Percentiles rank a stretch among this genome's conserved stretches.
Evolutionary conservation across 1,284 basidiomycete species (phyloP).

Genomic region (Xerocomus alliaceus): DNA sequence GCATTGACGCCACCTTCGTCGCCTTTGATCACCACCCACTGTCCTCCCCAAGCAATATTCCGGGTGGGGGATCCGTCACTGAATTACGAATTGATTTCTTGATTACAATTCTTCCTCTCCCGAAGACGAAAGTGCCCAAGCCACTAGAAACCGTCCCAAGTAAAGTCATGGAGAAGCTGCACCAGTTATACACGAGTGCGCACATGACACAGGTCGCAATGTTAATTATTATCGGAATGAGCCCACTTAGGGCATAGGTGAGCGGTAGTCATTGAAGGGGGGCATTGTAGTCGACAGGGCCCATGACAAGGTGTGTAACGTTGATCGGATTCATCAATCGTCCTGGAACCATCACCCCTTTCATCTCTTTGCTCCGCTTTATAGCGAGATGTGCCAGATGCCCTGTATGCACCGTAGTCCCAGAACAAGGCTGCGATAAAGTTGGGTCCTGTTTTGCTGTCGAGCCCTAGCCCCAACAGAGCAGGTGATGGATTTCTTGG

Average conservation of each 20-base stretch:
- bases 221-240: background rate
- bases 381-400: constrained; percentile 36
- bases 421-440: constrained; percentile 36
- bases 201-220: background rate
- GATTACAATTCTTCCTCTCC: constrained; percentile 31
- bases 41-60: constrained; percentile 25
- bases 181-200: background rate
- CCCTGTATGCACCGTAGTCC: constrained; percentile 32
- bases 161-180: constrained; percentile 7
- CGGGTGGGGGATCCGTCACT: constrained; percentile 29
- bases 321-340: constrained; percentile 26
- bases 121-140: constrained; percentile 30
- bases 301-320: constrained; percentile 32
- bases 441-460: constrained; percentile 36
- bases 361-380: constrained; percentile 19
- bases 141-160: constrained; percentile 34
- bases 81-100: constrained; percentile 19
- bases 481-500: constrained; percentile 20
- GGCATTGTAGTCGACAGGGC: constrained; percentile 19
- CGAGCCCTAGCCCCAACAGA: constrained; percentile 30
- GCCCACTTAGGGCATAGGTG: background rate
- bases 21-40: constrained; percentile 27
- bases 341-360: constrained; percentile 22
- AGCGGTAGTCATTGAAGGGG: background rate
- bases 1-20: constrained; percentile 18